Base-by-base conservation (phyloP, 805 yeast genomes). In the Saturnispora hagleri region DNA sequence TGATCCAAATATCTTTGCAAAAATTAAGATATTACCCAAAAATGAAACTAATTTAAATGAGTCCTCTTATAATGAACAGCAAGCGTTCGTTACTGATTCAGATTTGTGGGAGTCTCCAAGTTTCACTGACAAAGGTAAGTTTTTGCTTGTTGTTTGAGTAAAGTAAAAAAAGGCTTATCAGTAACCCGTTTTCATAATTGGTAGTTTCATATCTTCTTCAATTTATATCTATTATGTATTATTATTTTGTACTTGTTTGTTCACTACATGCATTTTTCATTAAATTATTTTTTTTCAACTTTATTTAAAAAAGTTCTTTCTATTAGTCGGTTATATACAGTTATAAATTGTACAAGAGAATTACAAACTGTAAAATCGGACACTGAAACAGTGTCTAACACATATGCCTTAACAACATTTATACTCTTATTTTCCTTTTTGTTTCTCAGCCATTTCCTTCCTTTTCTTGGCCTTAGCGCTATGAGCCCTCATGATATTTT, bases 61-160 rank as follows among this genome's bases (percentile, higher is more conserved):
- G 17, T 31, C 53, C 5, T 54, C 54, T 12, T 63, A 55, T 46
- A 47, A 54, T 41, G 52, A 54, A 10, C 55, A 55, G 8, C 60
- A 58, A 40, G 60, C 55, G 26, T 46, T 67, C 5, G 3, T 24
- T 13, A 43, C 59, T 3, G 69, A 67, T 52, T 40, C 53, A 0
- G 54, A 56, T 7, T 57, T 68, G 7, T 62, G 68, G 68, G 55
- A 51, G 12, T 59, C 56, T 41, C 26, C 55, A 1, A 59, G 51
- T 41, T 68, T 68, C 51, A 53, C 45, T 9, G 71, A 67, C 48
- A 68, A 67, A 51, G 71, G 71, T 8, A 68, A 63, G 52, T 60
- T 68, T 34, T 48, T 67, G 36, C 62, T 67, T 35, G 51, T 65
- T 27, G 58, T 65, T 4, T 58, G 47, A 48, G 17, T 20, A 4